Evolutionary conservation across 345 rosid genomes (phyloP).

Genomic region (Eucalyptus pauciflora): DNA sequence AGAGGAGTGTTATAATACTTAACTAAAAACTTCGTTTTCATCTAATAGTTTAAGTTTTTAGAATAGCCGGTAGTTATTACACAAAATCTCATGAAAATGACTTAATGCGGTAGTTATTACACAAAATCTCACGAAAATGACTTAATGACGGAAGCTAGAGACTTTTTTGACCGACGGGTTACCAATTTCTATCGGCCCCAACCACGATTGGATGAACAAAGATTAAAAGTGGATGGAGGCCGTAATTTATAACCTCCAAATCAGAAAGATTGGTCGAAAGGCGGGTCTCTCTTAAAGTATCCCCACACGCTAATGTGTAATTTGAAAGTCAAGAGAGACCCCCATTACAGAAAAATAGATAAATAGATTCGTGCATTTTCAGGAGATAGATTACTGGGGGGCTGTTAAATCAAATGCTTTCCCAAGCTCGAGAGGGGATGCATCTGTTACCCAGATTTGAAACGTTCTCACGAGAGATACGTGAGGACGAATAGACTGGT

Average conservation of each 20-base stretch:
- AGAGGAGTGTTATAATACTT: too few species aligned
- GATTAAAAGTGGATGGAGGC: neutral
- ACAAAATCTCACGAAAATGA: too few species aligned
- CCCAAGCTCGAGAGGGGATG: neutral
- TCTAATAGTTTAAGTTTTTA: too few species aligned
- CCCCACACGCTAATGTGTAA: neutral
- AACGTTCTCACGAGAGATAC: too few species aligned
- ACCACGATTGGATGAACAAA: neutral
- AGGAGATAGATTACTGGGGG: neutral
- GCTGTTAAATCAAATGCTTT: too few species aligned
- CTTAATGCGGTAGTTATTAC: too few species aligned
- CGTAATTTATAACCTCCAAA: neutral
- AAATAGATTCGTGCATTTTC: neutral
- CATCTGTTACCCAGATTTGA: too few species aligned
- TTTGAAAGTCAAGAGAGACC: neutral
- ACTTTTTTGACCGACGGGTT: neutral
- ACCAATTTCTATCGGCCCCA: neutral
- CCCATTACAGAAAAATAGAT: neutral
- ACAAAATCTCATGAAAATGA: too few species aligned
- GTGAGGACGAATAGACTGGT: neutral
- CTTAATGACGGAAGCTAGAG: too few species aligned
- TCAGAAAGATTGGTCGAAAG: neutral
- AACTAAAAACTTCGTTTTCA: too few species aligned
- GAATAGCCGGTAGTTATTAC: accelerated
- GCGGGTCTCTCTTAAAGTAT: neutral